Percentiles rank a stretch among this genome's conserved stretches.
Evolutionary conservation across 805 yeast genomes (phyloP).

Genomic region (Komagataella kurtzmanii): DNA sequence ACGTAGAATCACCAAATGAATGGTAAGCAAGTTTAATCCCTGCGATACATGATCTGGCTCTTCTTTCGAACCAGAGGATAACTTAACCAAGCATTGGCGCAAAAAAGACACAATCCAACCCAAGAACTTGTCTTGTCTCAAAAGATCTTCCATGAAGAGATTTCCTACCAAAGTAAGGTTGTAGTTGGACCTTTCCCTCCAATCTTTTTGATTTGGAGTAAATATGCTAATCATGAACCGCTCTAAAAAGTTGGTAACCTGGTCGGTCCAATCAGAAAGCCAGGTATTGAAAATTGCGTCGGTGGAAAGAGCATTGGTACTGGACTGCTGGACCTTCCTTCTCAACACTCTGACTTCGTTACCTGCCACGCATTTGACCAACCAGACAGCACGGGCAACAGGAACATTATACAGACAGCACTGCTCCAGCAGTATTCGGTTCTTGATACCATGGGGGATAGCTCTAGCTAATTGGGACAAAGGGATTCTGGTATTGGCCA

Average conservation of each 20-base stretch:
- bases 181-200: conserved; percentile 45
- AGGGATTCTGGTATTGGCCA: conserved; percentile 57
- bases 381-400: conserved; percentile 76
- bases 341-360: conserved; percentile 55
- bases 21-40: conserved; percentile 12
- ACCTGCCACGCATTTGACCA: conserved; percentile 75
- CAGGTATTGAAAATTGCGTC: conserved; percentile 40
- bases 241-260: conserved; percentile 49
- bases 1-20: conserved; percentile 36
- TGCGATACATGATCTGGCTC: neutral
- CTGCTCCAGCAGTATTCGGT: conserved; percentile 60
- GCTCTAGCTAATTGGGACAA: conserved; percentile 58
- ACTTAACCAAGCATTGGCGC: conserved; percentile 4
- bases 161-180: conserved; percentile 45
- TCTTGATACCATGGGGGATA: conserved; percentile 83
- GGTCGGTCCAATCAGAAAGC: conserved; percentile 86
- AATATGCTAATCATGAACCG: conserved; percentile 31
- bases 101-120: conserved; percentile 50
- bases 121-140: conserved; percentile 50
- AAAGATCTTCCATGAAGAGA: conserved; percentile 52
- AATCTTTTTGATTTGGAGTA: conserved; percentile 9
- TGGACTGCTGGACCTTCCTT: conserved; percentile 21
- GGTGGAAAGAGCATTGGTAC: conserved; percentile 5
- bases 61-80: neutral
- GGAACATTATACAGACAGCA: conserved; percentile 61